phyloP scores from a whole-genome alignment of 2,329 filamentous ascomycete species.

The Scortechinia acanthostroma region DNA sequence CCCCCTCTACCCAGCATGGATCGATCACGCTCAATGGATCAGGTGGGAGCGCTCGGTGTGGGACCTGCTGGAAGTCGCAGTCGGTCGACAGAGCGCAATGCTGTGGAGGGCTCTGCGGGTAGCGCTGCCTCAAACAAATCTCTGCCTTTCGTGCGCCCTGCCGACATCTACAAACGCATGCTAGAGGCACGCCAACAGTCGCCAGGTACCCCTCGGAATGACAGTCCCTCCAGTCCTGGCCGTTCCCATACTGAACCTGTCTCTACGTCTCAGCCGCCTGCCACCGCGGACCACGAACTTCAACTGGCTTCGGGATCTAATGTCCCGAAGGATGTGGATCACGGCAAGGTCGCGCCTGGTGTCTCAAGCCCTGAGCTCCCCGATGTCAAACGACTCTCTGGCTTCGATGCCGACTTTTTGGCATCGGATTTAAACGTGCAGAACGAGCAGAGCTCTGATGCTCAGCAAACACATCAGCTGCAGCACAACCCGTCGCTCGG shows the following conservation, averaged over 20 bases:
- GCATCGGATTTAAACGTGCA: background rate
- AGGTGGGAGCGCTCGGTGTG: background rate
- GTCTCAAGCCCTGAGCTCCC: background rate
- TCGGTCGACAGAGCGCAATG: background rate
- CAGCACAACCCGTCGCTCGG: background rate
- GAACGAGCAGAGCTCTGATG: background rate
- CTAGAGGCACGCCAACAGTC: background rate
- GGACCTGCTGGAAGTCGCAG: background rate
- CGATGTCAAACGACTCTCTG: background rate
- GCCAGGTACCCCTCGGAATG: no score
- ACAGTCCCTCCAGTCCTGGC: background rate
- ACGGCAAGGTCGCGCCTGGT: background rate
- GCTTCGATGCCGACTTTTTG: background rate
- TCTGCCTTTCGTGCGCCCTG: background rate
- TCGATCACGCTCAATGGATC: background rate
- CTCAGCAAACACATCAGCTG: background rate
- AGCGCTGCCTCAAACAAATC: background rate
- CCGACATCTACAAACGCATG: background rate
- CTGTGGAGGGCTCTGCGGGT: background rate
- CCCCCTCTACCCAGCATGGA: background rate
- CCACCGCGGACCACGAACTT: background rate
- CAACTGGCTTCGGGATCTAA: background rate
- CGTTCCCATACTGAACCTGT: background rate
- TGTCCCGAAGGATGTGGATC: no score
- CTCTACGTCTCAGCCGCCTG: background rate